A percentile compares a stretch with the other conserved stretches of the same genome.
These are phyloP conservation scores for Gigaspora rosea DNA, from an alignment of 192 early-diverging fungal genomes.

Conservation along the genomic window DNA sequence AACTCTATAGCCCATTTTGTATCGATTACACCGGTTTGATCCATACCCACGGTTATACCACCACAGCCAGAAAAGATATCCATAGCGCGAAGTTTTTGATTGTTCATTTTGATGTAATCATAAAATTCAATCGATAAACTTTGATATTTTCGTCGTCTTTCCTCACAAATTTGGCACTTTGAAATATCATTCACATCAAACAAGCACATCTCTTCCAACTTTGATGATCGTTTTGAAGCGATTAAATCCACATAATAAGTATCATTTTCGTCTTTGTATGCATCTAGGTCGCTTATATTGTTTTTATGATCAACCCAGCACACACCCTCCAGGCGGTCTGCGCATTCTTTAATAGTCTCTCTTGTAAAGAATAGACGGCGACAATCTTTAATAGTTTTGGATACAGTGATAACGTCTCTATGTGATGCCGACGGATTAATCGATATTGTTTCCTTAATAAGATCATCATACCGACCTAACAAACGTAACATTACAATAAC, in stretches of 20 bases:
- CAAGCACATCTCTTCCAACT: conserved; percentile 33
- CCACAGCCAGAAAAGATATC: conserved; percentile 76
- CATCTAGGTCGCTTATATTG: conserved; percentile 40
- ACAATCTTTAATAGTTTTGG: conserved; percentile 37
- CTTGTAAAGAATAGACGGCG: conserved; percentile 52
- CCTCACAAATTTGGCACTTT: conserved; percentile 28
- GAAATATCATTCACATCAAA: not conserved
- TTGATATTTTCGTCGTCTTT: conserved; percentile 33
- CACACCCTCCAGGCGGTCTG: conserved; percentile 49
- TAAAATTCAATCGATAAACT: not conserved
- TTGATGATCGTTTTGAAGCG: conserved; percentile 32
- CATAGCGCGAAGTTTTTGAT: conserved; percentile 50
- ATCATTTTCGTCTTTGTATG: conserved; percentile 54
- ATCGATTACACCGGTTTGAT: conserved; percentile 56
- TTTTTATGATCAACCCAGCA: conserved; percentile 59
- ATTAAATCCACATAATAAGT: conserved; percentile 48
- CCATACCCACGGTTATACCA: conserved; percentile 66
- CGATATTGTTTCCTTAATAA: not conserved
- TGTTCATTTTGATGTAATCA: not conserved
- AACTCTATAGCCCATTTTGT: conserved; percentile 68
- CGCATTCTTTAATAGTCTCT: conserved; percentile 28
- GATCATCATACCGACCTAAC: conserved; percentile 14
- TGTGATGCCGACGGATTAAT: not conserved
- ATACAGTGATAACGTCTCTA: not conserved
- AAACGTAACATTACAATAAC: not conserved